Base-by-base conservation (phyloP, 495 filamentous ascomycete species). In the Xylaria bambusicola region DNA sequence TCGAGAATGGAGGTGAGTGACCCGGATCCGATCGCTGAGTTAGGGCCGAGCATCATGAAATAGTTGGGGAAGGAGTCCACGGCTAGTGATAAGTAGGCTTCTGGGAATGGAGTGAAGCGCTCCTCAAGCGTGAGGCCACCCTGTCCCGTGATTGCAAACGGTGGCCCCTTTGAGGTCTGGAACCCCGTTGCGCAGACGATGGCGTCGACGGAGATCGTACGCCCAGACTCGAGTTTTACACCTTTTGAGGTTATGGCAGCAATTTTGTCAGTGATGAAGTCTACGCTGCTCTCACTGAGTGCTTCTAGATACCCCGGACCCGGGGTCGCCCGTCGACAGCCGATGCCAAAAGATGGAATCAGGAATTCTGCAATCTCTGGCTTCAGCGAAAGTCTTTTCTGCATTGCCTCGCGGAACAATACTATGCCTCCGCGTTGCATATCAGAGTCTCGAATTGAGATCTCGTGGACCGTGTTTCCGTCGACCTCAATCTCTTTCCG, bases 231-330 rank as follows among this genome's bases (percentile, higher is more conserved):
- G 4, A 80, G 78, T 12, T 73, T 61, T 38, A 85, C 75, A 0
- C 84, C 82, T 0, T 68, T 78, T 6, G 71, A 56, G 0, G 82
- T 86, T 60, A 89, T 77, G 15, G 65, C 62, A 2, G 74, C 52
- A 66, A 90, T 89, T 4, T 67, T 68, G 0, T 78, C 75, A 13
- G 74, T 75, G 56, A 89, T 77, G 46, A 85, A 85, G 46, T 75
- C 73, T 12, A 89, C 86, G 60, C 90, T 90, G 18, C 77, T 71
- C 58, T 86, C 75, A 3, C 77, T 71, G 0, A 91, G 72, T 4
- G 88, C 81, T 59, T 90, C 87, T 8, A 92, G 82, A 65, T 90
- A 91, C 0, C 87, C 88, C 3, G 80, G 84, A 0, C 88, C 88
- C 0, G 88, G 87, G 0, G 88, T 91, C 0, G 87, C 75, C n/a